Percentiles rank a stretch among this genome's conserved stretches.
Evolutionary conservation across 2,329 filamentous ascomycete species (phyloP).

Genomic region (Zasmidium citrigriseum): DNA sequence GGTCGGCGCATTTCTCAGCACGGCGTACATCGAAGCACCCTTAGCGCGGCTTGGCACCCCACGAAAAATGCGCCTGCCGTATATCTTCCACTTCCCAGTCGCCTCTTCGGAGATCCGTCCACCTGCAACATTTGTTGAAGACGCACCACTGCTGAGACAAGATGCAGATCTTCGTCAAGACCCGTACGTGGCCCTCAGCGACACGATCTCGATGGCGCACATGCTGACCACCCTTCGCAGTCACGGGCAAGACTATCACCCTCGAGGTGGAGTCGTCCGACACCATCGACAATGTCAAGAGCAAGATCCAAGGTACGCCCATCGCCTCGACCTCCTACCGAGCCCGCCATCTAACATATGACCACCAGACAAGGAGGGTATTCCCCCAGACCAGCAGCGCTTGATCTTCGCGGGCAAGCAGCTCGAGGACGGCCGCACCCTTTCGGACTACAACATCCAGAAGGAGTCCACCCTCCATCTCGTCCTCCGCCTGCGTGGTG

Average conservation of each 20-base stretch:
- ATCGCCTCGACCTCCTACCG: background rate
- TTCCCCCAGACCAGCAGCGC: constrained; percentile 98
- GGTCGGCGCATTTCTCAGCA: no score
- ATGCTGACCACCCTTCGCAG: constrained; percentile 16
- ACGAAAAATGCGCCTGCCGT: background rate
- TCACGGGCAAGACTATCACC: constrained; percentile 99
- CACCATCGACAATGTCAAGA: constrained; percentile 99
- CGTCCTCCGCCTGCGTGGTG: constrained; percentile 96
- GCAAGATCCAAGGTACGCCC: constrained; percentile 74
- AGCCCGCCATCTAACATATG: constrained; percentile 9
- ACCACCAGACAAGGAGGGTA: constrained; percentile 95
- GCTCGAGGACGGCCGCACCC: constrained; percentile 98
- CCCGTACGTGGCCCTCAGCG: constrained; percentile 62
- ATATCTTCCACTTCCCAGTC: background rate
- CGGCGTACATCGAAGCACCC: no score
- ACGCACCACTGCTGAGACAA: constrained; percentile 13
- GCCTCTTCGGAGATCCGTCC: background rate
- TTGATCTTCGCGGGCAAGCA: constrained; percentile 99
- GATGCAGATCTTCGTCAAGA: constrained; percentile 99
- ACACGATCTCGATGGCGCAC: background rate
- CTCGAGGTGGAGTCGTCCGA: constrained; percentile 99
- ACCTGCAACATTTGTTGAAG: constrained; percentile 7
- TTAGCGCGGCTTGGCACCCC: background rate
- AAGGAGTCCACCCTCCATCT: constrained; percentile 99
- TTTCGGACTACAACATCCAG: constrained; percentile 99